Evolutionary conservation across 805 yeast species (phyloP).

Genomic region (Nakazawaea anatomiae): DNA sequence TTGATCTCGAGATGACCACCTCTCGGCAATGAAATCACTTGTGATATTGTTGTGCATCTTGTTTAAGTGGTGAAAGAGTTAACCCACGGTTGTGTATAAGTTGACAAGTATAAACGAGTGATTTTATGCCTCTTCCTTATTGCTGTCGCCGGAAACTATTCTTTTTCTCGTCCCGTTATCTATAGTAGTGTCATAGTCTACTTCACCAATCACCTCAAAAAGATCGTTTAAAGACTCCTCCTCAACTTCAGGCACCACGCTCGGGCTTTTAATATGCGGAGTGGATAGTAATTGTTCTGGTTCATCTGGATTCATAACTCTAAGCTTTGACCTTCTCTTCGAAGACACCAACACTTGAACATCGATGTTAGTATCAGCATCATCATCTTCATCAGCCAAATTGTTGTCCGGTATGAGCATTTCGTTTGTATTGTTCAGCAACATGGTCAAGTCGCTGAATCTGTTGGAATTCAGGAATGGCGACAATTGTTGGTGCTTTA

Average conservation of each 20-base stretch:
- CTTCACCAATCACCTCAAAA: constrained; percentile 6
- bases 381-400: constrained; percentile 24
- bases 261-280: not conserved
- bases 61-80: too few species aligned
- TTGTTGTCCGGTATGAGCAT: constrained; percentile 15
- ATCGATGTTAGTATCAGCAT: constrained; percentile 41
- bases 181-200: not conserved
- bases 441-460: constrained; percentile 14
- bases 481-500: constrained; percentile 6
- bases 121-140: constrained; percentile 1
- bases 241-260: not conserved
- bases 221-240: constrained; percentile 6
- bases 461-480: constrained; percentile 9
- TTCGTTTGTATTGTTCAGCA: not conserved
- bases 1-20: too few species aligned
- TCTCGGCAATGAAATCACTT: too few species aligned
- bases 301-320: constrained; percentile 55
- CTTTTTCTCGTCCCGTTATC: constrained; percentile 19
- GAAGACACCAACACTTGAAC: constrained; percentile 71
- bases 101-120: too few species aligned
- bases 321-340: constrained; percentile 50
- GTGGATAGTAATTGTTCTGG: not conserved
- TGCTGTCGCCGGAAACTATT: constrained; percentile 22
- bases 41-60: too few species aligned
- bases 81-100: too few species aligned